A percentile compares a stretch with the other conserved stretches of the same genome.
phyloP scores from a whole-genome alignment of 345 rosid genomes.

The Heritiera littoralis region DNA sequence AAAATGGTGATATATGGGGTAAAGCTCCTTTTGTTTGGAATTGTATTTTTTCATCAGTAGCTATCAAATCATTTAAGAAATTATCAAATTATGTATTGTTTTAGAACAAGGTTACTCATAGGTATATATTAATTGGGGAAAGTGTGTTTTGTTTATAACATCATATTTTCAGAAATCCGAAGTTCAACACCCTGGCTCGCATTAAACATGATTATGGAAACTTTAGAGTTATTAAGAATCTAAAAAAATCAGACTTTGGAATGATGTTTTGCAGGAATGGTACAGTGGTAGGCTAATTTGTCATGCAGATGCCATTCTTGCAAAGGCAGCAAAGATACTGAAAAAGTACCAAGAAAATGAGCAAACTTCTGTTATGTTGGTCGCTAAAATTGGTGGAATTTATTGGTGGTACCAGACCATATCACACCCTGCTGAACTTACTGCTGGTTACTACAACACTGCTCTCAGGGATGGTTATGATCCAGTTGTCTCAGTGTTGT shows the following conservation, averaged over 20 bases:
- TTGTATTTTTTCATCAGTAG: neutral
- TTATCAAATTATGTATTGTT: neutral
- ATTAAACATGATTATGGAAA: conserved; percentile 7
- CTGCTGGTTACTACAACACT: conserved; percentile 67
- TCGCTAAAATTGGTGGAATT: conserved; percentile 66
- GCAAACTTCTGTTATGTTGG: conserved; percentile 47
- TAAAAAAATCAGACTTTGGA: conserved; percentile 6
- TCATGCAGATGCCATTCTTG: conserved; percentile 72
- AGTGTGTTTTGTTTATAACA: neutral
- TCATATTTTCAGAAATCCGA: neutral
- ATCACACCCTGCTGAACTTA: conserved; percentile 63
- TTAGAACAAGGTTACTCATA: neutral
- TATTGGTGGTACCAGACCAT: conserved; percentile 69
- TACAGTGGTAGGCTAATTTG: conserved; percentile 68
- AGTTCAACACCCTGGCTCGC: neutral
- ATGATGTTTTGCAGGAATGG: conserved; percentile 54
- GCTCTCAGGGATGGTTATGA: conserved; percentile 66
- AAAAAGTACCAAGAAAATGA: conserved; percentile 48
- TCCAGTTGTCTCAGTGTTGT: conserved; percentile 56
- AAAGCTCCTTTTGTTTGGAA: neutral
- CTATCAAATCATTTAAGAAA: conserved; percentile 5
- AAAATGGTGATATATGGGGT: conserved; percentile 11
- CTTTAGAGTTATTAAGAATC: neutral
- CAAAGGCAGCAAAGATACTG: conserved; percentile 56
- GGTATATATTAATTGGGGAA: conserved; percentile 1